phyloP scores from a whole-genome alignment of 2,329 filamentous ascomycete species.

The Xylaria polymorpha region DNA sequence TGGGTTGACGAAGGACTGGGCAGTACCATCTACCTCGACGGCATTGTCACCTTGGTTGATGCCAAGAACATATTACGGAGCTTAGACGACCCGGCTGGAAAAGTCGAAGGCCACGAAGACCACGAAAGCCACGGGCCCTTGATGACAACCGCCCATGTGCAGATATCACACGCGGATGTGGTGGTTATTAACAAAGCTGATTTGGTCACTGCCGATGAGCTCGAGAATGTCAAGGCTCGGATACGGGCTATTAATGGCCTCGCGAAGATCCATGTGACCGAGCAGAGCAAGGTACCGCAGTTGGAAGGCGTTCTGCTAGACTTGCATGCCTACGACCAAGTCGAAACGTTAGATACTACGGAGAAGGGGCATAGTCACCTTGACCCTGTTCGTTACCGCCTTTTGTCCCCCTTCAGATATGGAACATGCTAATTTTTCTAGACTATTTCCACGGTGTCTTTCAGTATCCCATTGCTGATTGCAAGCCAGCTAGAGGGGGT shows the following conservation, averaged over 20 bases:
- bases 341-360: conserved; percentile 76
- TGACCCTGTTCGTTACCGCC: conserved; percentile 73
- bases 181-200: conserved; percentile 95
- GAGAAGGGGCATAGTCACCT: conserved; percentile 89
- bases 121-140: conserved; percentile 69
- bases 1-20: conserved; percentile 98
- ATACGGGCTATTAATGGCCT: conserved; percentile 89
- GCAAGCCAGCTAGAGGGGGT: conserved; percentile 69
- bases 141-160: conserved; percentile 92
- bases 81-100: conserved; percentile 76
- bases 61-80: conserved; percentile 89
- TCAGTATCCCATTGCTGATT: conserved; percentile 72
- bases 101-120: conserved; percentile 62
- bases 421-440: conserved; percentile 51
- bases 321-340: conserved; percentile 89
- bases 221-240: conserved; percentile 75
- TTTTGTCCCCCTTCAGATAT: neutral
- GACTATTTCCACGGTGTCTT: conserved; percentile 85
- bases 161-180: conserved; percentile 97
- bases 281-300: conserved; percentile 80
- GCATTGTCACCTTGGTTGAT: conserved; percentile 95
- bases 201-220: conserved; percentile 76
- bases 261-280: conserved; percentile 84
- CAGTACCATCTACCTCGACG: conserved; percentile 95
- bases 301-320: conserved; percentile 90